Evolutionary conservation across 352 stramenopile species (phyloP).

Genomic region (Phytophthora idaei): DNA sequence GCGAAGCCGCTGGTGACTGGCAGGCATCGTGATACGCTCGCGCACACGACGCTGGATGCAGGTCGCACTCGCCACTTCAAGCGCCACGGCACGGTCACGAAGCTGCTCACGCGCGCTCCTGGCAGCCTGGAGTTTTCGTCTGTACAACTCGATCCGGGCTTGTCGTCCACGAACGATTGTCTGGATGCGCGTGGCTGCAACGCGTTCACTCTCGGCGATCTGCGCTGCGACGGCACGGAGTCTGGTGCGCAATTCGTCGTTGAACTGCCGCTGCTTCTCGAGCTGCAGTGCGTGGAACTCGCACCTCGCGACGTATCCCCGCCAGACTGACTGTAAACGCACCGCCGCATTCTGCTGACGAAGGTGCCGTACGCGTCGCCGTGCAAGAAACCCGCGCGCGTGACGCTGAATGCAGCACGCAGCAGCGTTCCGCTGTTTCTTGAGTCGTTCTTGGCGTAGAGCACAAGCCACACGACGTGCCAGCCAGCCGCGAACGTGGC

Average conservation of each 20-base stretch:
- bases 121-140: constrained; percentile 25
- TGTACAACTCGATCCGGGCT: constrained; percentile 23
- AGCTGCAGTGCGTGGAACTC: constrained; percentile 14
- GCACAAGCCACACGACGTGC: constrained; percentile 14
- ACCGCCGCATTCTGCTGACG: constrained; percentile 25
- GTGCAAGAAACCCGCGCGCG: constrained; percentile 36
- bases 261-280: constrained; percentile 18
- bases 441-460: constrained; percentile 22
- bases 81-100: constrained; percentile 6
- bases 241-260: constrained; percentile 13
- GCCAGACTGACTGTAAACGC: constrained; percentile 42
- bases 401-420: constrained; percentile 49
- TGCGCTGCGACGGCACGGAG: constrained; percentile 15
- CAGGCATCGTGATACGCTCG: constrained; percentile 21
- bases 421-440: constrained; percentile 23
- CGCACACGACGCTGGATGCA: constrained; percentile 52
- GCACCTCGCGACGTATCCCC: constrained; percentile 29
- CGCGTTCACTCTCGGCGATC: constrained; percentile 28
- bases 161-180: constrained; percentile 29
- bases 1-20: constrained; percentile 14
- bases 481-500: constrained; percentile 34
- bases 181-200: constrained; percentile 42
- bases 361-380: constrained; percentile 20
- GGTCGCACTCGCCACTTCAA: constrained; percentile 34
- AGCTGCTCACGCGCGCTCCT: constrained; percentile 18